phyloP scores from a whole-genome alignment of 2,329 filamentous ascomycete genomes.

The Penicillium rolfsii region DNA sequence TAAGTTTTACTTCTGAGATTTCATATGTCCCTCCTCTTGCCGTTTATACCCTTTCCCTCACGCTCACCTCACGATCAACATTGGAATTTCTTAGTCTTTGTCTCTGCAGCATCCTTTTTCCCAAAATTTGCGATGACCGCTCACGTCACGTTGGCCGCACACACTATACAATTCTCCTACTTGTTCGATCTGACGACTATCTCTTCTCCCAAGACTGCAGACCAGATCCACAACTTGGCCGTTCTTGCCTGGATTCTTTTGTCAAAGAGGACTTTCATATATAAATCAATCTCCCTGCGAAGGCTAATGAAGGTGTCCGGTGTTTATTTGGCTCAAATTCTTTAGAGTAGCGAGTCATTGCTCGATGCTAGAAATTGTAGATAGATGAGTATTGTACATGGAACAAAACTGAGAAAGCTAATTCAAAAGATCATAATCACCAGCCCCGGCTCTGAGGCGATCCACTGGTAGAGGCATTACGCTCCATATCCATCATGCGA shows the following conservation, averaged over 20 bases:
- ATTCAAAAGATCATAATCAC: conserved; percentile 12
- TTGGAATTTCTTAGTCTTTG: background rate
- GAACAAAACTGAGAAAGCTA: background rate
- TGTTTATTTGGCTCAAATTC: conserved; percentile 1
- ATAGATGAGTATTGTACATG: conserved; percentile 17
- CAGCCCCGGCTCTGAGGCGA: conserved; percentile 22
- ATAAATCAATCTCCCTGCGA: conserved; percentile 24
- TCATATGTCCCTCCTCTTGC: conserved; percentile 7
- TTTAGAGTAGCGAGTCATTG: conserved; percentile 1
- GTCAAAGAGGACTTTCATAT: background rate
- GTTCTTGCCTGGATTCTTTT: background rate
- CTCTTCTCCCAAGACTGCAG: conserved; percentile 15
- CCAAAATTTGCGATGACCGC: background rate
- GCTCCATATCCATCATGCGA: conserved; percentile 47
- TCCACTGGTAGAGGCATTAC: conserved; percentile 31
- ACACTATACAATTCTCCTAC: background rate
- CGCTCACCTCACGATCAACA: background rate
- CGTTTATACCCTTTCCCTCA: conserved; percentile 19
- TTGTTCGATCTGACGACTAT: background rate
- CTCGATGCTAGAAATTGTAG: conserved; percentile 1
- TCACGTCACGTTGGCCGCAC: background rate
- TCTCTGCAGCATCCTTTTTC: background rate
- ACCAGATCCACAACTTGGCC: background rate
- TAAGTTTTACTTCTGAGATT: conserved; percentile 8
- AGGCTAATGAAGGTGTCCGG: conserved; percentile 22